Base-by-base conservation (phyloP, 1,284 basidiomycete species). In the Acaromyces ingoldii region DNA sequence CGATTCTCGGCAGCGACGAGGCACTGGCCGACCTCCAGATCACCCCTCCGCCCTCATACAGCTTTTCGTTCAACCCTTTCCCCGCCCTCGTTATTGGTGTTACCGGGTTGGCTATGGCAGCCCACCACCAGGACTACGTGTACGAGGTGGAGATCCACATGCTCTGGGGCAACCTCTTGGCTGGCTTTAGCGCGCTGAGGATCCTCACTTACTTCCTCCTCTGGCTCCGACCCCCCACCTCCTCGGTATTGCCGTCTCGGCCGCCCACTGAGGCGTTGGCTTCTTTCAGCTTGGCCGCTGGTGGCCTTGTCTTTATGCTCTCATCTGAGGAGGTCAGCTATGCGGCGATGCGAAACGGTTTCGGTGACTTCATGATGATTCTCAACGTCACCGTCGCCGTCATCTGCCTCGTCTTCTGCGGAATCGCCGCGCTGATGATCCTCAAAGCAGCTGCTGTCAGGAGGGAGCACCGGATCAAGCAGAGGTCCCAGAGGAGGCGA, bases 31-130 rank as follows among this genome's bases (percentile, higher is more conserved):
- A n/a, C n/a, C n/a, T n/a, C n/a, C 63, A 68, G 49, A 55, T 13
- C 15, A 15, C 53, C 6, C 57, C 50, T 29, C 70, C 70, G 7
- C 62, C 70, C 3, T 70, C 67, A 25, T 92, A 93, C 75, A 76
- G 79, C 22, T 84, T 81, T 17, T 88, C 85, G 74, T 93, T 93
- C 78, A 97, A 97, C 74, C 91, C 91, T 0, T 90, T 97, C 79
- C 71, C 71, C 0, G 70, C 71, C 11, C 80, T 97, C 29, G 87
- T 90, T 40, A 91, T 96, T 56, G 91, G 89, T 38, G 84, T 93
- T 33, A 95, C 92, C 3, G 92, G 93, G 29, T 82, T 88, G 4
- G 92, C 90, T 1, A 97, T 97, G 93, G 84, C 88, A n/a, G 89
- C 90, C 0, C 92, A 97, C 75, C 83, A 84, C 59, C 92, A 97